A percentile compares a stretch with the other conserved stretches of the same genome.
Conservation (phyloP, 148 eudicot genomes). For the Cornus kousa region DNA sequence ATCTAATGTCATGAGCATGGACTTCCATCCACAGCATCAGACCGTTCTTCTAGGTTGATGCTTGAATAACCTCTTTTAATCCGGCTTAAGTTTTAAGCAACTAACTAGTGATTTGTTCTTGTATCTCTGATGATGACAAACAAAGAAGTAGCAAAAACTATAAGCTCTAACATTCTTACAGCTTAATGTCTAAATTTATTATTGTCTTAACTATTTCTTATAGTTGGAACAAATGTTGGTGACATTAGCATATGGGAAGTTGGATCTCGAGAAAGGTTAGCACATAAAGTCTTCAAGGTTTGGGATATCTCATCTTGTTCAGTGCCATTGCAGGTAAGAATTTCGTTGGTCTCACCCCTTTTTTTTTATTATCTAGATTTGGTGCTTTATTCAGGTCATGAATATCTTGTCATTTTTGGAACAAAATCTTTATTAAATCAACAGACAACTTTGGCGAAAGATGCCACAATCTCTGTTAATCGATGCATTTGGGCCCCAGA, state of each 20-base stretch:
- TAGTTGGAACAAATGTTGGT: conserved; percentile 75
- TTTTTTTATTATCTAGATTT: not conserved
- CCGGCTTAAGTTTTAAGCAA: not conserved
- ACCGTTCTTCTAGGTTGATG: conserved; percentile 52
- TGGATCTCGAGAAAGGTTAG: conserved; percentile 60
- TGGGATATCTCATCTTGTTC: conserved; percentile 62
- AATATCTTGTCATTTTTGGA: conserved; percentile 4
- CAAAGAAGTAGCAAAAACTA: not conserved
- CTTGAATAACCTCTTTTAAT: conserved; percentile 1
- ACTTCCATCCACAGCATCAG: conserved; percentile 62
- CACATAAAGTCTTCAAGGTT: conserved; percentile 58
- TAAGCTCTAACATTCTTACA: not conserved
- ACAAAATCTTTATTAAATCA: not conserved
- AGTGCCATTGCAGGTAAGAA: conserved; percentile 54
- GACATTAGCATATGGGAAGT: conserved; percentile 74
- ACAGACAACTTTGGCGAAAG: conserved; percentile 52
- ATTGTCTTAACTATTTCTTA: conserved; percentile 17
- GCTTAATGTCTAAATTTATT: conserved; percentile 5
- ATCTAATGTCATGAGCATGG: conserved; percentile 61
- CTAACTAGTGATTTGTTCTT: not conserved
- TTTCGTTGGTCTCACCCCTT: not conserved
- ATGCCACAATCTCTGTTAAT: conserved; percentile 48
- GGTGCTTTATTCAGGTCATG: not conserved
- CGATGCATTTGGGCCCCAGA: conserved; percentile 65
- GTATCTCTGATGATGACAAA: not conserved